These are phyloP conservation scores for Claviceps sp. DNA, from an alignment of 2,329 filamentous ascomycete species.

Conservation along the genomic window DNA sequence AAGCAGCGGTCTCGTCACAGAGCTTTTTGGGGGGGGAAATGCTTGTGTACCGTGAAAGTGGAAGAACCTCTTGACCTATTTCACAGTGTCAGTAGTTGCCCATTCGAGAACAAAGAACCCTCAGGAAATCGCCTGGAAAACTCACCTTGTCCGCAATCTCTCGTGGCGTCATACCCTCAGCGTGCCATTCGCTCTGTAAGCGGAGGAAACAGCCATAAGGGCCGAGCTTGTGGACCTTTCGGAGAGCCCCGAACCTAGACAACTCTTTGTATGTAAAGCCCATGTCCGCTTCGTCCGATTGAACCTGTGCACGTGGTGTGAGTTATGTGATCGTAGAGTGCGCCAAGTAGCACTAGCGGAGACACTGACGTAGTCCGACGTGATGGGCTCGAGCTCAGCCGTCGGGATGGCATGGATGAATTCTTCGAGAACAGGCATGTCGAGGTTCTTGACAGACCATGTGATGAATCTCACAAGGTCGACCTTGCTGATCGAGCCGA, in stretches of 20 bases:
- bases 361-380: slow-evolving; percentile 15
- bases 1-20: not conserved
- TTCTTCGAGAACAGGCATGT: slow-evolving; percentile 45
- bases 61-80: slow-evolving; percentile 1
- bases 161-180: slow-evolving; percentile 8
- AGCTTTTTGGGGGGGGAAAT: too few relatives aligned
- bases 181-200: slow-evolving; percentile 25
- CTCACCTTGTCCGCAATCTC: slow-evolving; percentile 17
- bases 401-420: slow-evolving; percentile 48
- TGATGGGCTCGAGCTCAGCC: slow-evolving; percentile 34
- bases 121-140: not conserved
- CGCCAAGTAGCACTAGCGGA: slow-evolving; percentile 3
- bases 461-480: slow-evolving; percentile 53
- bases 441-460: slow-evolving; percentile 41
- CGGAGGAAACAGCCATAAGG: slow-evolving; percentile 27
- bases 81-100: not conserved
- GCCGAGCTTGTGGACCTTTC: slow-evolving; percentile 29
- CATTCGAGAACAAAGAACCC: not conserved
- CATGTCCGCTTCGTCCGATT: slow-evolving; percentile 30
- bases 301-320: slow-evolving; percentile 5
- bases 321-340: slow-evolving; percentile 4
- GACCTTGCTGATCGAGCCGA: slow-evolving; percentile 31
- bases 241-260: slow-evolving; percentile 24
- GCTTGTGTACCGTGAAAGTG: not conserved
- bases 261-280: slow-evolving; percentile 29